Evolutionary conservation across 495 filamentous ascomycete genomes (phyloP), one percentile per base, ranked within the genome.

Genomic region (Hypomontagnella monticulosa): DNA sequence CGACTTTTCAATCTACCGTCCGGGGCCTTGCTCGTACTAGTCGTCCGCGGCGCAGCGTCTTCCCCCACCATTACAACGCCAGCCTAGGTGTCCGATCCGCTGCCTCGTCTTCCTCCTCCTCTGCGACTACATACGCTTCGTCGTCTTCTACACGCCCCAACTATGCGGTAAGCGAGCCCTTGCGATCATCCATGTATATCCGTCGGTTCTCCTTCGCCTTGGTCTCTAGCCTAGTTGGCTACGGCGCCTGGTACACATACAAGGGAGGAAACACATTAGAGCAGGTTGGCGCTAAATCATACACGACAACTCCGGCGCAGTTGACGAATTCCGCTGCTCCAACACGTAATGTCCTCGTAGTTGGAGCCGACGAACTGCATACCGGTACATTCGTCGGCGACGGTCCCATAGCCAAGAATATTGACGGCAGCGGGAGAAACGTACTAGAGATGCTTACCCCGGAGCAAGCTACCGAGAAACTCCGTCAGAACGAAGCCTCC

Each of bases 391-490:
- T 93, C 19, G 84, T 88, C n/a, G 89, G 88, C 59, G 89, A 93
- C 68, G 89, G 86, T 20, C 93, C 94, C 14, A 84, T 99, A 61
- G 88, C 87, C 41, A 98, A 98, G 76, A 86, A 91, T 64, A 90
- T 89, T 1, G 91, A 93, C 77, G 79, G 81, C 46, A 88, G 91
- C 71, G 93, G 93, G 37, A 85, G 88, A 62, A 90, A 90, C 69
- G 88, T 97, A 16, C 78, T 97, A 32, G 93, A 95, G 78, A 98
- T 97, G 93, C 79, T 99, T 76, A 96, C 93, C 1, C 93, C 96
- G 0, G 95, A 97, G 38, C 93, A 97, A 83, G 93, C 93, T 9
- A 96, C 92, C 7, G 84, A 90, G 71, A 97, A 93, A 79, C 80
- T 99, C 49, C 84, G 96, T 41, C 87, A 89, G 73, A 91, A 90